Conservation (phyloP, 306 rosid species). For the Begonia fuchsioides region DNA sequence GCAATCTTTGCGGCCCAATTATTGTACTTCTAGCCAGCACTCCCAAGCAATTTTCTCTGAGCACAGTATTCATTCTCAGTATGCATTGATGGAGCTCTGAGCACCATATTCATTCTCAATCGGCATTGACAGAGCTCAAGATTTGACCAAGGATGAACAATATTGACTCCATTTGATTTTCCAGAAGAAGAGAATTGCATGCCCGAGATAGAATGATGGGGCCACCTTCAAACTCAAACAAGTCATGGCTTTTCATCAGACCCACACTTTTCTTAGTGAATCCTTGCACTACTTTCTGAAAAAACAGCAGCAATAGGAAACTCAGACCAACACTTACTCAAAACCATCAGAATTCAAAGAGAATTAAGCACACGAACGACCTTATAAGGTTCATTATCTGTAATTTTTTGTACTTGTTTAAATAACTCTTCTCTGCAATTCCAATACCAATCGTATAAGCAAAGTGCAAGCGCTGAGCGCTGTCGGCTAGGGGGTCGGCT, state of each 20-base stretch:
- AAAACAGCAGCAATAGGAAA: conserved; percentile 9
- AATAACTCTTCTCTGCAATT: too few relatives aligned
- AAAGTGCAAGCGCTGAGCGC: too few relatives aligned
- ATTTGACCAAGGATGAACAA: too few relatives aligned
- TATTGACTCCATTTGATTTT: too few relatives aligned
- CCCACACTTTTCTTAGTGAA: conserved; percentile 92
- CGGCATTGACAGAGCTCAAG: background rate
- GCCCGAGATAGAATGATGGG: conserved; percentile 99
- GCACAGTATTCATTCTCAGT: conserved; percentile 80
- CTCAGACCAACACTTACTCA: background rate
- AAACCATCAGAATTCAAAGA: background rate
- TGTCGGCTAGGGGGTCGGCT: too few relatives aligned
- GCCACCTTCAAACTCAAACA: conserved; percentile 93
- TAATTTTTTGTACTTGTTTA: too few relatives aligned
- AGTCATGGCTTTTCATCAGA: conserved; percentile 75
- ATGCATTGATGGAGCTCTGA: too few relatives aligned
- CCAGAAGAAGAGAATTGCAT: background rate
- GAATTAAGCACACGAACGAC: conserved; percentile 15
- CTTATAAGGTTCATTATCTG: conserved; percentile 98
- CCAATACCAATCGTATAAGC: too few relatives aligned
- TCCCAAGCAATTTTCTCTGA: conserved; percentile 43
- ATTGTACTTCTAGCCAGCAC: conserved; percentile 56
- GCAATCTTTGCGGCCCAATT: conserved; percentile 88
- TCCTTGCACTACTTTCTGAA: conserved; percentile 91
- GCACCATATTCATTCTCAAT: too few relatives aligned